A percentile compares a stretch with the other conserved stretches of the same genome.
Evolutionary conservation across 2,329 filamentous ascomycete species (phyloP).

Genomic region (Nothophaeocryptopus gaeumannii): DNA sequence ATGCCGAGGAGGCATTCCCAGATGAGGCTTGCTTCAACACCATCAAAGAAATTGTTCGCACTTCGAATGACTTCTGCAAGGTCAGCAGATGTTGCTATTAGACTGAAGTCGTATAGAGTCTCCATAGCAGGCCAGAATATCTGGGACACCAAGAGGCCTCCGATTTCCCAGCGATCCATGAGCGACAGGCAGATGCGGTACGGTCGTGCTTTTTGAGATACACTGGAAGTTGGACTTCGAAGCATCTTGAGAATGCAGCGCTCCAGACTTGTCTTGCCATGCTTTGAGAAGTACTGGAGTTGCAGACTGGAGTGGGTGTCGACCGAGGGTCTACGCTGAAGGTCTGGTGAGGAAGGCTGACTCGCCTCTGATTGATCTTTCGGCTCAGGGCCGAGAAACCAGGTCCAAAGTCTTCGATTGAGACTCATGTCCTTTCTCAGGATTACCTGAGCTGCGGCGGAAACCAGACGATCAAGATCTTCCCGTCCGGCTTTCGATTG

Average conservation of each 20-base stretch:
- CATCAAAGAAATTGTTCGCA: slow-evolving; percentile 94
- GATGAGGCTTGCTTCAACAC: slow-evolving; percentile 89
- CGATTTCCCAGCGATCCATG: slow-evolving; percentile 98
- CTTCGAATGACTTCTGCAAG: slow-evolving; percentile 87
- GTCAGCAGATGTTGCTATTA: slow-evolving; percentile 62
- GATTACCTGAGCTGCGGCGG: slow-evolving; percentile 82
- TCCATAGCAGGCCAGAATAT: slow-evolving; percentile 83
- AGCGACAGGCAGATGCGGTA: slow-evolving; percentile 90
- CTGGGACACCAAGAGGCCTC: slow-evolving; percentile 80
- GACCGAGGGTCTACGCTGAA: slow-evolving; percentile 41
- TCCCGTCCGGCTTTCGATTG: slow-evolving; percentile 65
- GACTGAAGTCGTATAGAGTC: slow-evolving; percentile 74
- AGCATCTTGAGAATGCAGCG: slow-evolving; percentile 77
- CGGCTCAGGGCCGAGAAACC: slow-evolving; percentile 82
- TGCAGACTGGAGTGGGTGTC: slow-evolving; percentile 54
- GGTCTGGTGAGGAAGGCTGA: slow-evolving; percentile 22
- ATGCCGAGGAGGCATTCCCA: slow-evolving; percentile 51
- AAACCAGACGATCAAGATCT: slow-evolving; percentile 78
- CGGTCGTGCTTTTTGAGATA: slow-evolving; percentile 72
- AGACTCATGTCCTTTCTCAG: slow-evolving; percentile 92
- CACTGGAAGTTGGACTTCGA: slow-evolving; percentile 50
- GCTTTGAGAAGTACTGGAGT: slow-evolving; percentile 71
- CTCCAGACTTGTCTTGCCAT: slow-evolving; percentile 72
- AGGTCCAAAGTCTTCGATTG: slow-evolving; percentile 91
- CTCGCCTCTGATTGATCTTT: slow-evolving; percentile 33